Conservation (phyloP, 495 filamentous ascomycete genomes). For the Penicillium bovifimosum region DNA sequence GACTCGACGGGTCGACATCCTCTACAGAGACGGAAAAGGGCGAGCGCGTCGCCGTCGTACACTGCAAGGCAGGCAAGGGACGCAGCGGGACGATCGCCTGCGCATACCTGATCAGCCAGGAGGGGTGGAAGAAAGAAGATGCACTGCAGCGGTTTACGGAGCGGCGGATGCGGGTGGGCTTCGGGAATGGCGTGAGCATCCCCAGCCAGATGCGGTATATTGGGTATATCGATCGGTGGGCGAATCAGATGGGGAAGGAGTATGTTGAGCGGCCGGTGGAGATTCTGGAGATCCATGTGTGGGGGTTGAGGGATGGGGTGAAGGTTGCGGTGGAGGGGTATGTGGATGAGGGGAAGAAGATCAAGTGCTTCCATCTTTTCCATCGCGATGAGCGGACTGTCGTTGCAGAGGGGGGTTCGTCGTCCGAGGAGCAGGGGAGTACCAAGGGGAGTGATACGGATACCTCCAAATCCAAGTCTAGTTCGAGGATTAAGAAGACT, state of each 20-base stretch:
- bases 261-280: conserved; percentile 83
- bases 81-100: conserved; percentile 84
- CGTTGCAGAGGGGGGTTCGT: conserved; percentile 45
- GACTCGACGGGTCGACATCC: conserved; percentile 32
- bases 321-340: conserved; percentile 83
- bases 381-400: conserved; percentile 65
- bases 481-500: neutral
- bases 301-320: conserved; percentile 83
- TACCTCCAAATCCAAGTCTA: neutral
- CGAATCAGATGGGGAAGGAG: conserved; percentile 59
- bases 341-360: conserved; percentile 78
- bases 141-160: conserved; percentile 81
- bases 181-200: conserved; percentile 87
- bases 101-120: conserved; percentile 83
- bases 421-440: conserved; percentile 1
- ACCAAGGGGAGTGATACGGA: conserved; percentile 1
- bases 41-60: conserved; percentile 77
- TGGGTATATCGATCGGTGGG: conserved; percentile 85
- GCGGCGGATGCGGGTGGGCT: conserved; percentile 79
- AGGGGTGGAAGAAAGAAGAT: conserved; percentile 75
- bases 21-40: conserved; percentile 12
- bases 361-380: conserved; percentile 80
- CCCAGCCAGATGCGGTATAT: conserved; percentile 87
- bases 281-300: conserved; percentile 82
- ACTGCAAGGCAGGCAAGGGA: conserved; percentile 97